Evolutionary conservation across 2,329 filamentous ascomycete species (phyloP), one percentile per base, ranked within the genome.

Genomic region (Xylaria sp.): DNA sequence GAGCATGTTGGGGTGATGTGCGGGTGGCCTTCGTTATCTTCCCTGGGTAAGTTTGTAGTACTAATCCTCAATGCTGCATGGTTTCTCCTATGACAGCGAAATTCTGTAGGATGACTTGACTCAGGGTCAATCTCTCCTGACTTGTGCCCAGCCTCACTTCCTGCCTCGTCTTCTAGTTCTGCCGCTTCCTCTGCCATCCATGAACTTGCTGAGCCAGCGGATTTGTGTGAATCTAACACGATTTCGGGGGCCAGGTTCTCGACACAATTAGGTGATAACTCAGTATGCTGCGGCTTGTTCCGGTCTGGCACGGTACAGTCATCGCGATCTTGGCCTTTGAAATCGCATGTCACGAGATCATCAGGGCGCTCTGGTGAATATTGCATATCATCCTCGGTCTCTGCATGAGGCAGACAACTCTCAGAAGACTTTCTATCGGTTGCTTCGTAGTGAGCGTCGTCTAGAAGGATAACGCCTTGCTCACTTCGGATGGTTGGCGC

Each of bases 401-500:
- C 51, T 10, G 34, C 18, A 28, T 58, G 51, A 69, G 51, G 57
- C 13, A 37, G 44, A 31, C 18, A 63, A 13, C 37, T 63, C 13
- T 69, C 69, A 9, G 62, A 63, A 6, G 59, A 55, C 60, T 52
- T 66, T 18, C 65, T 55, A 50, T 69, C 67, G 6, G 50, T 41
- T 68, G 63, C 65, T 28, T 73, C 73, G 25, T 70, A 73, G n/a
- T 70, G 70, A 23, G 69, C 68, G 34, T 76, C 76, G 41, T 77
- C 74, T 64, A 74, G 73, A 60, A 78, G 61, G 55, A 79, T 78
- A 3, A 79, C 71, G 3, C 76, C 78, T 66, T 79, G 76, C 54
- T 80, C 78, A 50, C 77, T 80, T 61, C 73, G 73, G 63, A 79
- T 79, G 28, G 78, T 77, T 15, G 75, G 75, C 23, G 74, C 67